phyloP scores from a whole-genome alignment of 2,329 filamentous ascomycete species.

The Westerdykella aurantiaca region DNA sequence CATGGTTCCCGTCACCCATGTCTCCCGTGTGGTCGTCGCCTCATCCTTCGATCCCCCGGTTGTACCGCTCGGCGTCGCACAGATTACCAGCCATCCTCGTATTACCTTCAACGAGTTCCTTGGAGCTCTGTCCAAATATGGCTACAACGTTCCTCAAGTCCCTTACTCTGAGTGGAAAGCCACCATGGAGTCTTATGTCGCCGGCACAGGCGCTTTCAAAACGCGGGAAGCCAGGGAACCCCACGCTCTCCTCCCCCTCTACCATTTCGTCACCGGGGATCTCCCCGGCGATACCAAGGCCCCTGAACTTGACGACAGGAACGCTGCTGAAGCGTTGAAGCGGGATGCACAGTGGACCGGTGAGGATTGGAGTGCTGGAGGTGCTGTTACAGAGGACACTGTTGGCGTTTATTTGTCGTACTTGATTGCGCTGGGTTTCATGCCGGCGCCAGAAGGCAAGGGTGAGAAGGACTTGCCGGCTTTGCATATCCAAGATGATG shows the following conservation, averaged over 20 bases:
- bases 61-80: conserved; percentile 57
- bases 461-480: conserved; percentile 40
- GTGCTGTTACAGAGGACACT: conserved; percentile 54
- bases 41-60: conserved; percentile 59
- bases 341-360: conserved; percentile 57
- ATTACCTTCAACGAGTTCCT: conserved; percentile 74
- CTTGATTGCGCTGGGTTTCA: conserved; percentile 58
- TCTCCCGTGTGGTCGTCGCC: conserved; percentile 73
- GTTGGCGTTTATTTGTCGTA: conserved; percentile 61
- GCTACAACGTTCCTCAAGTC: conserved; percentile 63
- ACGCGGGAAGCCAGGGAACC: conserved; percentile 53
- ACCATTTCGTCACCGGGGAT: conserved; percentile 66
- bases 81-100: conserved; percentile 74
- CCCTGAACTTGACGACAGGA: conserved; percentile 67
- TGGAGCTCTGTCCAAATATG: conserved; percentile 63
- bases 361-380: conserved; percentile 51
- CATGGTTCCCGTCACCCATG: conserved; percentile 79
- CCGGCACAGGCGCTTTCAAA: conserved; percentile 43
- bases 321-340: conserved; percentile 60
- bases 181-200: conserved; percentile 63
- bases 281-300: conserved; percentile 65
- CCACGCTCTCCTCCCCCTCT: conserved; percentile 64
- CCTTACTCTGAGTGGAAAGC: conserved; percentile 64
- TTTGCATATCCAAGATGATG: conserved; percentile 42
- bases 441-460: conserved; percentile 42